Evolutionary conservation across 2,329 filamentous ascomycete genomes (phyloP), one percentile per base, ranked within the genome.

Genomic region (Rhexocercosporidium sp.): DNA sequence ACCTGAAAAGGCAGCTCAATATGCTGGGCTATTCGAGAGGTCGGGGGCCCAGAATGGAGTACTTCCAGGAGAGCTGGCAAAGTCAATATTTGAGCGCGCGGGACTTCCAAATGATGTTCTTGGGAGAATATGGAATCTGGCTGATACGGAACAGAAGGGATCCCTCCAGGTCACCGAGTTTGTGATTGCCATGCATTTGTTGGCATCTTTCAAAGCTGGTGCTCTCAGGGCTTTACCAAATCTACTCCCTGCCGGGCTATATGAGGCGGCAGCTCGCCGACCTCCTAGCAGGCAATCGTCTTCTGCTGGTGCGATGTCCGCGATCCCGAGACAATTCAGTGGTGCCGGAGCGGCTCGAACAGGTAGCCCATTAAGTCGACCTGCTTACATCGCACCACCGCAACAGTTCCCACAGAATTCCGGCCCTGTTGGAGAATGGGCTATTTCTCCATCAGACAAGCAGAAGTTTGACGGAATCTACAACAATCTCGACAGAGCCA

Each of bases 141-240:
- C 94, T 25, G 96, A 99, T 78, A 96, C 93, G 0, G 94, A 97
- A 79, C 94, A 97, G 80, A 89, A 94, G 62, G 96, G 96, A 60
- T 89, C 91, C 37, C 85, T 99, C 41, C 92, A 94, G 66, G 85
- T 90, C 74, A 95, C 94, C 16, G 96, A 98, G 75, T 99, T 99
- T 78, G 92, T 97, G 77, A 96, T 99, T 76, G 96, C 96, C 54
- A 99, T 99, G 96, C 96, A 99, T 79, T 84, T 99, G 68, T 85
- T 99, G 69, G 95, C 93, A 16, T 97, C 94, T 14, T 93, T 93
- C 81, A 97, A 97, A 83, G 91, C 90, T 14, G 92, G 94, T 25
- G 85, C 89, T 34, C 86, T 99, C 78, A 90, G 93, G 70, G 89
- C 87, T 22, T 84, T 98, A 65, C 96, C 96, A 1, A 91, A 83